Conservation (phyloP, 2,329 filamentous ascomycete species). For the Beauveria brongniartii region DNA sequence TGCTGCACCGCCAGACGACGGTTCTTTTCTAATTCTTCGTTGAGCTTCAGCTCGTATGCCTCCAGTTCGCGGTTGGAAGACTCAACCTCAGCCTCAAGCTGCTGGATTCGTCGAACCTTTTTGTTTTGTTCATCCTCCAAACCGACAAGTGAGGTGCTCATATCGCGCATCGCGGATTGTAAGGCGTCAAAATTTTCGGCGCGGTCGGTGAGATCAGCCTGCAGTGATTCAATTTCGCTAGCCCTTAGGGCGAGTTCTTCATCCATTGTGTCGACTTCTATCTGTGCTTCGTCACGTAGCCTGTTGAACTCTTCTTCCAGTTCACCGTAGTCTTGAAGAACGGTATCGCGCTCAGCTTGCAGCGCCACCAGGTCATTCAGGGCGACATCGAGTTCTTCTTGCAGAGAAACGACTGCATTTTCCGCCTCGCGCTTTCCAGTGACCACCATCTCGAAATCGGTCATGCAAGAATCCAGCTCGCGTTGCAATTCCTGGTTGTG, state of each 20-base stretch:
- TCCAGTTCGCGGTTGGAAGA: slow-evolving; percentile 84
- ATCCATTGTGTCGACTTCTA: slow-evolving; percentile 59
- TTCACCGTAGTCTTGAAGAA: slow-evolving; percentile 55
- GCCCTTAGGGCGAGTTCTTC: slow-evolving; percentile 65
- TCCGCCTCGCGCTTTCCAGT: slow-evolving; percentile 54
- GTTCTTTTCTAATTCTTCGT: slow-evolving; percentile 79
- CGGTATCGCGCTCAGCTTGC: slow-evolving; percentile 80
- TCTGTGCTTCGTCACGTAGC: slow-evolving; percentile 54
- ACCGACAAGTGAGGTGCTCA: slow-evolving; percentile 77
- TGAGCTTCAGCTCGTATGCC: slow-evolving; percentile 72
- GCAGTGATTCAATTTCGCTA: slow-evolving; percentile 60
- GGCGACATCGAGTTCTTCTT: slow-evolving; percentile 72
- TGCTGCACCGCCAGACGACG: slow-evolving; percentile 83
- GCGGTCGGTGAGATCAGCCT: slow-evolving; percentile 64
- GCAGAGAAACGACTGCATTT: slow-evolving; percentile 51
- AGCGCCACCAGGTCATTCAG: slow-evolving; percentile 73
- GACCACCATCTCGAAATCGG: slow-evolving; percentile 69
- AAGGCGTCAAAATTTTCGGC: slow-evolving; percentile 86
- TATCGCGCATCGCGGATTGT: slow-evolving; percentile 85
- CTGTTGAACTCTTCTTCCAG: slow-evolving; percentile 55
- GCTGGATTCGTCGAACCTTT: slow-evolving; percentile 70
- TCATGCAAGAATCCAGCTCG: slow-evolving; percentile 70
- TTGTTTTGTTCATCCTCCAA: slow-evolving; percentile 84
- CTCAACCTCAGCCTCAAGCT: slow-evolving; percentile 72
- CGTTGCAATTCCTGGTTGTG: slow-evolving; percentile 83